These are phyloP conservation scores for Pseudozyma sp. DNA, from an alignment of 1,284 basidiomycete species.

Conservation along the genomic window DNA sequence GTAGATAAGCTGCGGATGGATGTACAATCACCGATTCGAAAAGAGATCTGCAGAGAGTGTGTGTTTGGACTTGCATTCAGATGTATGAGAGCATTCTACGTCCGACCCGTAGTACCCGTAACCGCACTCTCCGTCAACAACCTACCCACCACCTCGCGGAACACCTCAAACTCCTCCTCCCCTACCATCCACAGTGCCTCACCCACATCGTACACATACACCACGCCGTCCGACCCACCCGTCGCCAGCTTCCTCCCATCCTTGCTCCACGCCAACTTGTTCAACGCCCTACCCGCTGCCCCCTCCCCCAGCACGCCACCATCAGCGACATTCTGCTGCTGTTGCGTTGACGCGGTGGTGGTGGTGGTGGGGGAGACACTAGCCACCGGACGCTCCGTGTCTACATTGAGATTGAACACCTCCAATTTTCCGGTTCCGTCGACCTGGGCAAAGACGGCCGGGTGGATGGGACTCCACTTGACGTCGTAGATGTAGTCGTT, in stretches of 20 bases:
- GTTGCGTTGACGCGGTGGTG: background rate
- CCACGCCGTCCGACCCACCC: slow-evolving; percentile 88
- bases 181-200: slow-evolving; percentile 35
- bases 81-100: background rate
- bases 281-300: slow-evolving; percentile 75
- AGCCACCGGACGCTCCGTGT: slow-evolving; percentile 76
- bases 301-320: background rate
- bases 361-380: slow-evolving; percentile 7
- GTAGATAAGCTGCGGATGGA: background rate
- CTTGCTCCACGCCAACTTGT: slow-evolving; percentile 95
- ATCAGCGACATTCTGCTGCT: background rate
- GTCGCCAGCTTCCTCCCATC: slow-evolving; percentile 85
- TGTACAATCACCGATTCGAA: too few species aligned
- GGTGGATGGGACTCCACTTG: slow-evolving; percentile 95
- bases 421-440: slow-evolving; percentile 96
- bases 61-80: too few species aligned
- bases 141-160: slow-evolving; percentile 44
- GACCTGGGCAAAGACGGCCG: slow-evolving; percentile 90
- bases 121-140: slow-evolving; percentile 11
- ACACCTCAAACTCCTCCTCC: slow-evolving; percentile 53
- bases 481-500: slow-evolving; percentile 99
- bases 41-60: too few species aligned
- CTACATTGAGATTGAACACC: slow-evolving; percentile 93
- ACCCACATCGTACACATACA: slow-evolving; percentile 82
- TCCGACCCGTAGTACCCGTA: background rate